Conservation (phyloP, 164 flowering plant species). For the Umbilicus rupestris region DNA sequence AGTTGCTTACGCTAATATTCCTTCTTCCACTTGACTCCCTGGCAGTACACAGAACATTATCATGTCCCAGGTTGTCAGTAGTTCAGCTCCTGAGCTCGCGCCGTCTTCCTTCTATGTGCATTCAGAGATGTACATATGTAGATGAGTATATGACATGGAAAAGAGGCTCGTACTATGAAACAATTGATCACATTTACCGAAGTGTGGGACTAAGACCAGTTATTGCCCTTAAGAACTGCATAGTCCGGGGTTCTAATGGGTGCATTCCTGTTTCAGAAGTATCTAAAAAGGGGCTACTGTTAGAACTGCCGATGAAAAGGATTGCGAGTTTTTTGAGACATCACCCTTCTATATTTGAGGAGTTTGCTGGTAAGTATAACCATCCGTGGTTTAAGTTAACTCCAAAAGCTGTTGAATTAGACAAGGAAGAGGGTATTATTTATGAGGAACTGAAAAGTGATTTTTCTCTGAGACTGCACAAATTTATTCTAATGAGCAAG, state of each 20-base stretch:
- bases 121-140: conserved; percentile 44
- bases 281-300: conserved; percentile 45
- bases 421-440: conserved; percentile 42
- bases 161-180: conserved; percentile 52
- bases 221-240: conserved; percentile 46
- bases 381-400: conserved; percentile 85
- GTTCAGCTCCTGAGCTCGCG: background rate
- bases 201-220: conserved; percentile 50
- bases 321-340: conserved; percentile 57
- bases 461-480: conserved; percentile 39
- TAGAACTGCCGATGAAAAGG: conserved; percentile 39
- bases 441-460: conserved; percentile 31
- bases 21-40: background rate
- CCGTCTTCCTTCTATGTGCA: conserved; percentile 9
- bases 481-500: conserved; percentile 59
- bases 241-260: conserved; percentile 31
- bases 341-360: conserved; percentile 78
- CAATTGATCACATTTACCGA: conserved; percentile 46
- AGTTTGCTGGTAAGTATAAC: conserved; percentile 51
- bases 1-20: too few relatives aligned
- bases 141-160: conserved; percentile 91
- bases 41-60: background rate
- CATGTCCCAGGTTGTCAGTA: background rate
- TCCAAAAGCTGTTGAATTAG: conserved; percentile 45
- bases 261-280: conserved; percentile 65